These are phyloP conservation scores for Kurtzmaniella quercitrusa DNA, from an alignment of 1,139 yeast genomes.

Conservation along the genomic window DNA sequence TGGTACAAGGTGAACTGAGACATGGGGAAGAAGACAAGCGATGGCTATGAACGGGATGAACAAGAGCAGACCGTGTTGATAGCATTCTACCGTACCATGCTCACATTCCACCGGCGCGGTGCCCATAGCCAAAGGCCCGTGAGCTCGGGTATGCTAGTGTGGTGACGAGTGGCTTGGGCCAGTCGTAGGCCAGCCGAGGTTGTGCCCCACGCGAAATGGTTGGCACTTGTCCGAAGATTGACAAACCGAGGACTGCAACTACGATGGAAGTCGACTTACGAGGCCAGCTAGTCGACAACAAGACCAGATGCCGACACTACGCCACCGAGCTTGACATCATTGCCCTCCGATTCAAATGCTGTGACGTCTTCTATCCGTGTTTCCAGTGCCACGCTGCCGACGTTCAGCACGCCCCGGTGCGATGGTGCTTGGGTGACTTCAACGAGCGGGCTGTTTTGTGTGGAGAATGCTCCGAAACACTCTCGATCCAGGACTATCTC, in stretches of 20 bases:
- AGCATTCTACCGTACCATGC: too few species aligned
- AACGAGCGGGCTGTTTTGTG: slow-evolving; percentile 27
- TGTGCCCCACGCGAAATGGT: not conserved
- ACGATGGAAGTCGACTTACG: not conserved
- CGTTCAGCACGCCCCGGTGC: slow-evolving; percentile 13
- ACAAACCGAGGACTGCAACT: not conserved
- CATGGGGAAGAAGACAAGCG: too few species aligned
- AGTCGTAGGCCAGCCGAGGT: too few species aligned
- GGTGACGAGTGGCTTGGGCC: too few species aligned
- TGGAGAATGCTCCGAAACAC: slow-evolving; percentile 29
- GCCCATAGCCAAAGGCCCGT: too few species aligned
- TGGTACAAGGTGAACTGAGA: too few species aligned
- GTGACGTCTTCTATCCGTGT: slow-evolving; percentile 35
- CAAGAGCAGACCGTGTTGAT: too few species aligned
- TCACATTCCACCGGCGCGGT: too few species aligned
- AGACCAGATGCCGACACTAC: slow-evolving; percentile 40
- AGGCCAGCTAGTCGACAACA: slow-evolving; percentile 24
- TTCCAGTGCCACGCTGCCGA: slow-evolving; percentile 32
- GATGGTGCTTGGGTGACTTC: slow-evolving; percentile 17
- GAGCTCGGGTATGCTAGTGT: too few species aligned
- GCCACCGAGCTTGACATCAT: slow-evolving; percentile 33
- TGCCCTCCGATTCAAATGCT: slow-evolving; percentile 41
- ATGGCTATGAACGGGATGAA: too few species aligned
- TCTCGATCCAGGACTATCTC: slow-evolving; percentile 26
- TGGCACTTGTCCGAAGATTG: not conserved